Evolutionary conservation across 2,329 filamentous ascomycete species (phyloP).

Genomic region (Cladorrhinum sp.): DNA sequence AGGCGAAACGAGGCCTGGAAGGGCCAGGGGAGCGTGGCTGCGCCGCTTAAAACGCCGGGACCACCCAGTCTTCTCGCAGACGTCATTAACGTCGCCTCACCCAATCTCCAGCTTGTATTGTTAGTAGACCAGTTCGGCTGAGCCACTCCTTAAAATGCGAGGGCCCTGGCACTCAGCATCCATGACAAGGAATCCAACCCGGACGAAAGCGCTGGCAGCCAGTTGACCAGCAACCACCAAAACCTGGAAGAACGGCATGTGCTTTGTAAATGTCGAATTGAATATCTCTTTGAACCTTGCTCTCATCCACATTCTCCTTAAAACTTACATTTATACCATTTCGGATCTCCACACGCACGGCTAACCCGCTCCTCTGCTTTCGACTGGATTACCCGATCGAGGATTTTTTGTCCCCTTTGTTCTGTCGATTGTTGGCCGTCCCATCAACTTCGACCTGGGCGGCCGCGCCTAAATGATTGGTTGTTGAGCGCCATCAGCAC

Average conservation of each 20-base stretch:
- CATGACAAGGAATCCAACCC: not conserved
- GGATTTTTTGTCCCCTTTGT: not conserved
- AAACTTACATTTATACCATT: not conserved
- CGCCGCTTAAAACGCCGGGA: constrained; percentile 12
- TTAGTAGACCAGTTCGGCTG: not conserved
- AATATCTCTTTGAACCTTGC: not conserved
- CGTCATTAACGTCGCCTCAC: not conserved
- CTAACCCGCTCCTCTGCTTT: too few species aligned
- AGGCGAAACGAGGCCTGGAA: constrained; percentile 24
- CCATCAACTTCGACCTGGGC: not conserved
- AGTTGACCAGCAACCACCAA: not conserved
- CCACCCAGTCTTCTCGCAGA: not conserved
- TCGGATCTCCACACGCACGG: too few species aligned
- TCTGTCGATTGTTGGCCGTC: not conserved
- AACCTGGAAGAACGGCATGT: not conserved
- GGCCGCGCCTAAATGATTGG: not conserved
- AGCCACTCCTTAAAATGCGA: not conserved
- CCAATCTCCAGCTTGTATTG: not conserved
- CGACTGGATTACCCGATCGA: too few species aligned
- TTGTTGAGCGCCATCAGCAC: not conserved
- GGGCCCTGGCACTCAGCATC: not conserved
- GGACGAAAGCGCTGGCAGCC: not conserved
- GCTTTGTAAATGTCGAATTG: not conserved
- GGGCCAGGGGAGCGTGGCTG: constrained; percentile 21
- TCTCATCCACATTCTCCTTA: not conserved